Percentiles rank a stretch among this genome's conserved stretches.
phyloP scores from a whole-genome alignment of 345 rosid genomes.

The Gossypium stocksii region DNA sequence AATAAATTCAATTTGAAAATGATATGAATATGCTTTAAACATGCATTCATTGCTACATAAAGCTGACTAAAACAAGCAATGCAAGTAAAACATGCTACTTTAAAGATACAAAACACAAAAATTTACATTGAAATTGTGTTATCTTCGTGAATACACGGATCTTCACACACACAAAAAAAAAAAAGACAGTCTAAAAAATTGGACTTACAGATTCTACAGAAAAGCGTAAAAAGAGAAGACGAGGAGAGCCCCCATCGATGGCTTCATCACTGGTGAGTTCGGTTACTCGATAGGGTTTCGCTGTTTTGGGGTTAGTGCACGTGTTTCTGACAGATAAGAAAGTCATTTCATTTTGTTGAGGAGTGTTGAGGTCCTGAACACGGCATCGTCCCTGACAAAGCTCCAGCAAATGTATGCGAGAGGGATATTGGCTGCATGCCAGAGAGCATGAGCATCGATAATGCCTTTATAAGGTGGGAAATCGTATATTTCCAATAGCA shows the following conservation, averaged over 20 bases:
- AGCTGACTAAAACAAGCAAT: too few species aligned
- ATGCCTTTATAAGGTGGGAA: conserved; percentile 73
- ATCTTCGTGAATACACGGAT: neutral
- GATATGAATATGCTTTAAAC: too few species aligned
- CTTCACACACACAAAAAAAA: neutral
- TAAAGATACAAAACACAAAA: neutral
- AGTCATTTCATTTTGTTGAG: conserved; percentile 53
- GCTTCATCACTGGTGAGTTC: neutral
- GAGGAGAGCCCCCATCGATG: neutral
- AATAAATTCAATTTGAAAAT: too few species aligned
- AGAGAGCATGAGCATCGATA: conserved; percentile 73
- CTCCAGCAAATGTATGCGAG: conserved; percentile 90
- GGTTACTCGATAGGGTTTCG: neutral
- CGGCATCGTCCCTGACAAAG: conserved; percentile 76
- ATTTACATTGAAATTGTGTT: conserved; percentile 13
- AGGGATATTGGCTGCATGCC: conserved; percentile 69
- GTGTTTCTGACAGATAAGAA: conserved; percentile 15
- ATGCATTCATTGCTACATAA: too few species aligned
- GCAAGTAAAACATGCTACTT: neutral
- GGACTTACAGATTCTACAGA: conserved; percentile 5
- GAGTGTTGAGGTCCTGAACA: conserved; percentile 53
- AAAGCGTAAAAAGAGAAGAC: neutral
- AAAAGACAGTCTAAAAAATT: neutral
- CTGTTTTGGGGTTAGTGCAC: conserved; percentile 9
- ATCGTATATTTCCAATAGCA: conserved; percentile 58